phyloP scores from a whole-genome alignment of 2,329 filamentous ascomycete genomes.

The Ophiocordyceps camponoti-rufipedis region DNA sequence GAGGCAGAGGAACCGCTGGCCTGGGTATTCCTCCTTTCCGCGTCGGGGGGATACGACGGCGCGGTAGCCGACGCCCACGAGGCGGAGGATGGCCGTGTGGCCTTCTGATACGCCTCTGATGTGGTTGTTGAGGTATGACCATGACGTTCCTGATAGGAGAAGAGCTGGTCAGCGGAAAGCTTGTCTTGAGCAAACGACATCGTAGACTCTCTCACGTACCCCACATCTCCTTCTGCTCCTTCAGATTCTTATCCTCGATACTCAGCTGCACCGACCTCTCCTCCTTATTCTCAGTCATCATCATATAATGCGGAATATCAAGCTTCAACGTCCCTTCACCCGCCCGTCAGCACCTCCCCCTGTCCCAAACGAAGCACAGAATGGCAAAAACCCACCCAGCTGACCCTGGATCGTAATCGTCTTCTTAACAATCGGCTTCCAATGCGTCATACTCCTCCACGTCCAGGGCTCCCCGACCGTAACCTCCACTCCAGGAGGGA shows the following conservation, averaged over 20 bases:
- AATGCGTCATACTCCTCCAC: constrained; percentile 36
- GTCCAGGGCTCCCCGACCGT: constrained; percentile 43
- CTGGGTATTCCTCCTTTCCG: constrained; percentile 55
- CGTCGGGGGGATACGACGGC: constrained; percentile 68
- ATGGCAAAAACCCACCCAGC: constrained; percentile 35
- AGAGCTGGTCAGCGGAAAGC: neutral
- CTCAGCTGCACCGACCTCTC: constrained; percentile 46
- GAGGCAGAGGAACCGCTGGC: constrained; percentile 76
- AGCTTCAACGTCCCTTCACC: constrained; percentile 52
- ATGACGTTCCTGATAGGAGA: constrained; percentile 53
- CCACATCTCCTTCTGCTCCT: constrained; percentile 89
- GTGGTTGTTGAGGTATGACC: constrained; percentile 78
- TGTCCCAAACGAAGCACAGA: neutral
- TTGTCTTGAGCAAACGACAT: neutral
- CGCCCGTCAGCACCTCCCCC: neutral
- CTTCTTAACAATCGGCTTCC: constrained; percentile 42
- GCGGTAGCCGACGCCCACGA: constrained; percentile 91
- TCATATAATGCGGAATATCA: constrained; percentile 62
- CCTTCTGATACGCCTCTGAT: constrained; percentile 92
- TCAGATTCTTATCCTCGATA: constrained; percentile 48
- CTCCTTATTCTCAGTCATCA: constrained; percentile 47
- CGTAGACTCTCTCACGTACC: constrained; percentile 31
- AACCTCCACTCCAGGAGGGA: constrained; percentile 72
- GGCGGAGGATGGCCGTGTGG: constrained; percentile 77
- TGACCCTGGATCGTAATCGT: constrained; percentile 66